A percentile compares a stretch with the other conserved stretches of the same genome.
Evolutionary conservation across 108 stramenopile genomes (phyloP).

Genomic region (Skeletonema grethae): DNA sequence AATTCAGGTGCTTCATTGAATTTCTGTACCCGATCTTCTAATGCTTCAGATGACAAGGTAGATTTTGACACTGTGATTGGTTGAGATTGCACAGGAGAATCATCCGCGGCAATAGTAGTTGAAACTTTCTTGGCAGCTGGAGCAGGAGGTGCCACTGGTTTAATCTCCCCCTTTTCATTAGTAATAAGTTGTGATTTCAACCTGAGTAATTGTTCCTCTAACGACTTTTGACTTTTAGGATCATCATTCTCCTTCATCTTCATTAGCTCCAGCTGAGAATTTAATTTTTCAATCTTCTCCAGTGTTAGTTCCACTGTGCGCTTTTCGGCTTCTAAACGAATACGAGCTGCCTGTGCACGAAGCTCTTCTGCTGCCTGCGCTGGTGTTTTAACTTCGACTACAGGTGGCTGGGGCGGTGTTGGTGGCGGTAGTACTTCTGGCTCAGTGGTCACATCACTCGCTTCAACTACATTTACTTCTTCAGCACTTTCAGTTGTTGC

Average conservation of each 20-base stretch:
- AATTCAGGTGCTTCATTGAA: conserved; percentile 57
- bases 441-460: neutral
- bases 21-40: conserved; percentile 33
- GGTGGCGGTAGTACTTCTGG: neutral
- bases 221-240: conserved; percentile 19
- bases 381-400: neutral
- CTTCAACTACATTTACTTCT: neutral
- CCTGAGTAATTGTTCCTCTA: conserved; percentile 34
- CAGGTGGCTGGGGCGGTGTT: neutral
- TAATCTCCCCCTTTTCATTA: conserved; percentile 34
- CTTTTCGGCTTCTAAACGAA: conserved; percentile 76
- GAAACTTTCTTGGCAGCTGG: neutral
- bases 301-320: conserved; percentile 67
- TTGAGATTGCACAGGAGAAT: neutral
- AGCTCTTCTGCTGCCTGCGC: conserved; percentile 42
- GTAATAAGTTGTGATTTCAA: conserved; percentile 57
- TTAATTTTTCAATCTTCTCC: conserved; percentile 67
- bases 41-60: conserved; percentile 25
- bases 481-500: neutral
- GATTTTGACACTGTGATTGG: neutral
- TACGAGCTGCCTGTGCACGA: conserved; percentile 59
- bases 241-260: conserved; percentile 25
- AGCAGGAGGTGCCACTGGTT: conserved; percentile 8
- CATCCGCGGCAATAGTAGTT: neutral
- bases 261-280: conserved; percentile 41